A percentile compares a stretch with the other conserved stretches of the same genome.
These are phyloP conservation scores for Aspergillus leporis DNA, from an alignment of 495 filamentous ascomycete species.

Conservation along the genomic window DNA sequence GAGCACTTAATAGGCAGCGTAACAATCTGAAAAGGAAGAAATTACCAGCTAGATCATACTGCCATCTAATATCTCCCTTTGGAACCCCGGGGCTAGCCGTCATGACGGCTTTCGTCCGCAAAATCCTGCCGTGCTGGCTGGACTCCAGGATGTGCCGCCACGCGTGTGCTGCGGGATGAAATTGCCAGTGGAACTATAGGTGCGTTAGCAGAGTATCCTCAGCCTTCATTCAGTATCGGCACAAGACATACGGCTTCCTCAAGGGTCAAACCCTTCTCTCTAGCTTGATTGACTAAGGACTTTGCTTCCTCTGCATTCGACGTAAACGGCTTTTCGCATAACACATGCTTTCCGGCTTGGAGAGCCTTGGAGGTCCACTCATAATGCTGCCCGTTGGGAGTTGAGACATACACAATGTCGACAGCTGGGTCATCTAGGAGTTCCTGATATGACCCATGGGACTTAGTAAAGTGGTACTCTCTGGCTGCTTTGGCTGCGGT, in stretches of 20 bases:
- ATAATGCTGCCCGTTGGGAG: slow-evolving; percentile 54
- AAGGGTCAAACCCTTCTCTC: slow-evolving; percentile 17
- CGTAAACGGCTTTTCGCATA: slow-evolving; percentile 57
- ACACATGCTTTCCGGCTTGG: slow-evolving; percentile 57
- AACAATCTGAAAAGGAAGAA: not conserved
- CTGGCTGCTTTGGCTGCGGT: not conserved
- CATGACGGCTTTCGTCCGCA: slow-evolving; percentile 26
- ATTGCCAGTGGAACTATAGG: slow-evolving; percentile 38
- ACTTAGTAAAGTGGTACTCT: not conserved
- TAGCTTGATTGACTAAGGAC: slow-evolving; percentile 40
- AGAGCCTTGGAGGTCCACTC: slow-evolving; percentile 56
- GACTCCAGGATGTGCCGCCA: slow-evolving; percentile 33
- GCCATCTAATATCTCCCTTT: slow-evolving; percentile 55
- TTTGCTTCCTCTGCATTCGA: slow-evolving; percentile 51
- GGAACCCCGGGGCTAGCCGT: slow-evolving; percentile 21
- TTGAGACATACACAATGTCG: slow-evolving; percentile 51
- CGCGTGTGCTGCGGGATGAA: slow-evolving; percentile 40
- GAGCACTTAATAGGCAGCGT: not conserved
- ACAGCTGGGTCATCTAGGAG: slow-evolving; percentile 54
- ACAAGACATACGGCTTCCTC: slow-evolving; percentile 22
- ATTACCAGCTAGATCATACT: slow-evolving; percentile 44
- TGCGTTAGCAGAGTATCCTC: too few relatives aligned
- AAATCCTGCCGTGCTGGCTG: slow-evolving; percentile 27
- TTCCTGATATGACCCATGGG: not conserved
- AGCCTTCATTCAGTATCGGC: too few relatives aligned